Evolutionary conservation across 805 yeast species (phyloP), one percentile per base, ranked within the genome.

Genomic region (Danielozyma ontarioensis): DNA sequence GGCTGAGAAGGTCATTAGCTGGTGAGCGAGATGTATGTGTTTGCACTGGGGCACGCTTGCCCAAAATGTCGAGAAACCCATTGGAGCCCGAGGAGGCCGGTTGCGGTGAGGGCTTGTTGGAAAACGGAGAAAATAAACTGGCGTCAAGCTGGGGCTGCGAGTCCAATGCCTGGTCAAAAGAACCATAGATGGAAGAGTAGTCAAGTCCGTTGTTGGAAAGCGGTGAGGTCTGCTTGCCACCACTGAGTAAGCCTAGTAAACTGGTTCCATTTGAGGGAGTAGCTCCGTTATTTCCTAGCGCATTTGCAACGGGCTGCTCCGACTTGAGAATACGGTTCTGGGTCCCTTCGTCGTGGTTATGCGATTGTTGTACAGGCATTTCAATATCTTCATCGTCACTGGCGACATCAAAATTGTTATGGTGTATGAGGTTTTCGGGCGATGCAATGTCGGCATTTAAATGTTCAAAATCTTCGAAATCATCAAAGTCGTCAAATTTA

Each of bases 331-430:
- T 22, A 17, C n/a, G 17, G 28, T 17, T 29, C 11, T 16, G 35
- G 28, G 25, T 30, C 40, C 17, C 25, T 16, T 19, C 27, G 11
- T 19, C 27, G 4, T 25, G 25, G 12, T 21, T 32, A 6, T 27
- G 29, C 17, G 31, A 16, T 19, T 15, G n/a, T 24, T 27, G 27
- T 22, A 27, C 30, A 6, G 17, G 26, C 8, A 32, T 32, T 2
- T 25, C 36, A 2, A 34, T 51, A 25, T 49, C 58, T 27, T 62
- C 69, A 28, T 64, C 69, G 34, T 63, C 69, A 29, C 62, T 53
- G 7, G 52, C 66, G 26, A 55, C 46, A 31, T 59, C 65, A 38
- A 61, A 52, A 24, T 49, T 50, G 27, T 47, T n/a, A n/a, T n/a
- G 40, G 18, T 39, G 40, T 24, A 34, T 43, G 32, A 35, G 46